phyloP scores from a whole-genome alignment of 169 alveolate species.

The Miamiensis avidus region DNA sequence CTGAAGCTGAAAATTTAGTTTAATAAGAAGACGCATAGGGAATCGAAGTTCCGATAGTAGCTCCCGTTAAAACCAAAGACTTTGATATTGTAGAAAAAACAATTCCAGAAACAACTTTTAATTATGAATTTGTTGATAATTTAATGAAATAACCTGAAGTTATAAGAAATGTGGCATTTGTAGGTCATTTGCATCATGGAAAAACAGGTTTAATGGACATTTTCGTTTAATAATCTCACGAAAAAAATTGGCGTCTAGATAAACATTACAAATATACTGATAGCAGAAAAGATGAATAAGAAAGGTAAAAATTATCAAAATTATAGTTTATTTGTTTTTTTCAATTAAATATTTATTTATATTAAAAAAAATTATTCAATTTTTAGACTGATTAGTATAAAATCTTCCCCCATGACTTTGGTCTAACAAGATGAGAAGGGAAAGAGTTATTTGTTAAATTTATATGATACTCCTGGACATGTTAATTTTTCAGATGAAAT shows the following conservation, averaged over 20 bases:
- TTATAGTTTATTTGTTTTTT: no score
- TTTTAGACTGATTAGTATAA: conserved; percentile 87
- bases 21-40: conserved; percentile 99
- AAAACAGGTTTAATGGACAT: conserved; percentile 97
- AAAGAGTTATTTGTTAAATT: conserved; percentile 85
- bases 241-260: conserved; percentile 68
- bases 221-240: conserved; percentile 94
- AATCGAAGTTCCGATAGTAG: conserved; percentile 96
- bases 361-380: no score
- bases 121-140: conserved; percentile 91
- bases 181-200: conserved; percentile 99
- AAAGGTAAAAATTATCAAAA: conserved; percentile 80
- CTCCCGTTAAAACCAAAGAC: conserved; percentile 91
- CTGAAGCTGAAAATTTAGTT: conserved; percentile 92
- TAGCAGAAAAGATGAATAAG: conserved; percentile 97
- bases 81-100: conserved; percentile 86
- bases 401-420: conserved; percentile 96
- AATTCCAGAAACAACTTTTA: conserved; percentile 89
- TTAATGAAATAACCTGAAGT: conserved; percentile 93
- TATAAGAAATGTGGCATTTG: conserved; percentile 94
- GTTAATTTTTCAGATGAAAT: conserved; percentile 98
- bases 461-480: conserved; percentile 98
- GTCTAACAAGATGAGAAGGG: conserved; percentile 90
- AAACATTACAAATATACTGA: conserved; percentile 91
- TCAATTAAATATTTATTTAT: no score